phyloP scores from a whole-genome alignment of 116 monocot genomes.

The Zostera marina region DNA sequence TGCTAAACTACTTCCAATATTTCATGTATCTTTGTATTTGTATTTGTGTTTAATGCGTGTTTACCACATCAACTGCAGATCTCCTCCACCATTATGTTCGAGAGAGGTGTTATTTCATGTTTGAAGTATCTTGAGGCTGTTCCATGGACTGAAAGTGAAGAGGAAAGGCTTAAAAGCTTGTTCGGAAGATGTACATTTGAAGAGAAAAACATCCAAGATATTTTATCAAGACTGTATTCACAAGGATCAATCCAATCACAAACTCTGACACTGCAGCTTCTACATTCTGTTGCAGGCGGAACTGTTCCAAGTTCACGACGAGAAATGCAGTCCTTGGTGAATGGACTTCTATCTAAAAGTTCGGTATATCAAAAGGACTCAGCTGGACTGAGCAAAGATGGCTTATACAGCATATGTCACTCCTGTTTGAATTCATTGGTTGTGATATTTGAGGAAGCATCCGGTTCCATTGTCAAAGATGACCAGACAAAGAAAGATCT shows the following conservation, averaged over 20 bases:
- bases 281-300: constrained; percentile 48
- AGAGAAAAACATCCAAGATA: constrained; percentile 29
- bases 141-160: constrained; percentile 90
- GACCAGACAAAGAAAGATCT: constrained; percentile 6
- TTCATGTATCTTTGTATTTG: neutral
- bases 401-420: constrained; percentile 36
- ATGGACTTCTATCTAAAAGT: constrained; percentile 65
- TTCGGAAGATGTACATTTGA: constrained; percentile 41
- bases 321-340: constrained; percentile 71
- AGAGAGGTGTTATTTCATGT: constrained; percentile 64
- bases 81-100: constrained; percentile 50
- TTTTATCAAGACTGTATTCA: constrained; percentile 40
- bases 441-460: constrained; percentile 39
- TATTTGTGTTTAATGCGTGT: neutral
- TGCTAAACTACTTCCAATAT: no score
- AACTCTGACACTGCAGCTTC: constrained; percentile 37
- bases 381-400: constrained; percentile 61
- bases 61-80: constrained; percentile 25
- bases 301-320: constrained; percentile 37
- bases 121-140: constrained; percentile 83
- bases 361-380: constrained; percentile 72
- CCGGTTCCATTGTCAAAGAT: constrained; percentile 2
- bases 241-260: constrained; percentile 16
- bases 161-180: constrained; percentile 69
- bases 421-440: constrained; percentile 27